Evolutionary conservation across 2,329 filamentous ascomycete genomes (phyloP).

Genomic region (Hymenoscyphus albidus): DNA sequence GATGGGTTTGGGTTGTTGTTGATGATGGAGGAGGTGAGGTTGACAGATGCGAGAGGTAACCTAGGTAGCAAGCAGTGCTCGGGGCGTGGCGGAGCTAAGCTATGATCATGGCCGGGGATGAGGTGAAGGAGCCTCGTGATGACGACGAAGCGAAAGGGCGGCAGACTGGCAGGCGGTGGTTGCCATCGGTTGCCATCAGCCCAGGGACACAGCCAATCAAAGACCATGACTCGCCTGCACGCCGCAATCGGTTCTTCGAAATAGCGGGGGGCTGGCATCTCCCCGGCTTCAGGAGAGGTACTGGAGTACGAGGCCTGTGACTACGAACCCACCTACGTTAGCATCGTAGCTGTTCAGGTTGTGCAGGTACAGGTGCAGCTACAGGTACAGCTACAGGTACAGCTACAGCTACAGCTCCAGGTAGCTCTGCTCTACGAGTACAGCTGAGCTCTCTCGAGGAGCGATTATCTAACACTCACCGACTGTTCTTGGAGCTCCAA

Average conservation of each 20-base stretch:
- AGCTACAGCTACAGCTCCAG: no score
- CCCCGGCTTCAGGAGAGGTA: background rate
- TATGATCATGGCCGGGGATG: background rate
- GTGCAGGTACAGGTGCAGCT: no score
- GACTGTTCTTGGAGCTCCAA: no score
- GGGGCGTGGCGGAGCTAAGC: background rate
- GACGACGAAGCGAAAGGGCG: background rate
- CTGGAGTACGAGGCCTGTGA: background rate
- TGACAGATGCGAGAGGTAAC: background rate
- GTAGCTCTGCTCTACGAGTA: no score
- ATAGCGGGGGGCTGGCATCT: background rate
- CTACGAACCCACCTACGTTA: background rate
- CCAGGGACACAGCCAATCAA: background rate
- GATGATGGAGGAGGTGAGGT: constrained; percentile 1
- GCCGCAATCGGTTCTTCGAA: background rate
- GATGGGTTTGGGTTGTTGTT: constrained; percentile 20
- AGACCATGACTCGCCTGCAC: background rate
- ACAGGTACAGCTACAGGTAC: no score
- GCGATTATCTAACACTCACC: no score
- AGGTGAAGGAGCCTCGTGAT: background rate
- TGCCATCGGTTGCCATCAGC: background rate
- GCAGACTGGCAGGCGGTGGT: background rate
- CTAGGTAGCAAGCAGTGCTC: no score
- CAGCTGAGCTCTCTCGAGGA: no score
- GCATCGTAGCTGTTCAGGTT: background rate